Base-by-base conservation (phyloP, 1,139 yeast species). In the Wickerhamiella infanticola region DNA sequence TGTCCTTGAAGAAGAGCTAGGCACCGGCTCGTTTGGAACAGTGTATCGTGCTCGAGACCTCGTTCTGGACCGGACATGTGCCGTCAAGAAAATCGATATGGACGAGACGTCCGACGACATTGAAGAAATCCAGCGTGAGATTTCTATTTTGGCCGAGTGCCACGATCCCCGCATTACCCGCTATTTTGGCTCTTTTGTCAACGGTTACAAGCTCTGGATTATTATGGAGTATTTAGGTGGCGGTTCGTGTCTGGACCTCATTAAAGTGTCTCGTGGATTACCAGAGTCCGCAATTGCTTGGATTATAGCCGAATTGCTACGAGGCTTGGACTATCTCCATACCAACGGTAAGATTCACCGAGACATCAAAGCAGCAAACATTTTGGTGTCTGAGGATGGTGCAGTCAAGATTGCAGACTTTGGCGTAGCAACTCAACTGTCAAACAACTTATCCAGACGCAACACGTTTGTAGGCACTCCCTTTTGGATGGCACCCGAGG, bases 401-500 rank as follows among this genome's bases (percentile, higher is more conserved):
- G 79, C 74, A n/a, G 90, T 88, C 27, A 90, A 90, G 58, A 70
- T 90, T 46, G 95, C 96, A 2, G 99, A 93, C 63, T 90, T 90
- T 65, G 99, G 98, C 1, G 94, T 90, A 3, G 93, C 96, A 1
- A 83, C 88, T 23, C 95, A 81, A 63, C 73, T 79, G 46, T 81
- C 86, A 31, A 83, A 77, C 56, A 84, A 78, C 62, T 71, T 82
- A 61, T 83, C 81, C 44, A 74, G 78, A 47, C 61, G 95, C 53
- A 80, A 82, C 55, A 90, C 98, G 0, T 90, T 94, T 57, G 98
- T 90, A 6, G 98, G 99, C 0, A 90, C 98, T 0, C 98, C 99
- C 31, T 90, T 88, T 61, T 90, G 97, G 93, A 93, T 93, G 98
- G 94, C 97, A 0, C 98, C 98, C 0, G 99, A 93, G 58, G 94